Base-by-base conservation (phyloP, 2,329 filamentous ascomycete species). In the Geoglossum cookeanum region DNA sequence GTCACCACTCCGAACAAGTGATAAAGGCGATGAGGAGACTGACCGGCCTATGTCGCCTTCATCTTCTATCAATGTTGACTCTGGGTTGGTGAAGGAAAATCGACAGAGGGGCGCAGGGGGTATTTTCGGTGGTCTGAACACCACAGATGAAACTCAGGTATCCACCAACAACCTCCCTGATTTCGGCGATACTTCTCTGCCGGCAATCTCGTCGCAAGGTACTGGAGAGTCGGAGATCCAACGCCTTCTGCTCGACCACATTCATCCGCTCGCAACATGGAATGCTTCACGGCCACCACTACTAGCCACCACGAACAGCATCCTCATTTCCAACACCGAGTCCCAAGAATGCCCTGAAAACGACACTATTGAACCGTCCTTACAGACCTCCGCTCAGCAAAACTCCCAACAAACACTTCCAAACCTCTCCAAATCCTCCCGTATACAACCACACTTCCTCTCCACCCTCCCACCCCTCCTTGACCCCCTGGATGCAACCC, bases 1-100 rank as follows among this genome's bases (percentile, higher is more conserved):
- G 9, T 42, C 44, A n/a, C 56, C 56, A 13, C 29, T 58, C 6
- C 54, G 55, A 29, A 53, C 49, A 37, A 30, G 42, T 17, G 55
- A 45, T 45, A 57, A 57, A 22, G 45, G 22, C n/a, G 45, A 37
- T n/a, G 47, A 32, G 3, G 55, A 57, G 22, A 29, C 7, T 9
- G 29, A 53, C 22, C 29, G 15, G 15, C 39, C 42, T 9, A 33
- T 33, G 55, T 57, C 55, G 9, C 29, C 32, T 15, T 35, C 45
- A 33, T 37, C 35, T n/a, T 33, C 42, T 17, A 30, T 11, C n/a
- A 27, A 5, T 17, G n/a, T 45, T 29, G 54, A 55, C 11, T 39
- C 29, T 17, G 35, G 35, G 30, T 37, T 3, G 49, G 13, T 13
- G 29, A 53, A 37, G 22, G 49, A 53, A 33, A 37, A 9, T n/a